Base-by-base conservation (phyloP, 441 rosid genomes). In the Metrosideros polymorpha region DNA sequence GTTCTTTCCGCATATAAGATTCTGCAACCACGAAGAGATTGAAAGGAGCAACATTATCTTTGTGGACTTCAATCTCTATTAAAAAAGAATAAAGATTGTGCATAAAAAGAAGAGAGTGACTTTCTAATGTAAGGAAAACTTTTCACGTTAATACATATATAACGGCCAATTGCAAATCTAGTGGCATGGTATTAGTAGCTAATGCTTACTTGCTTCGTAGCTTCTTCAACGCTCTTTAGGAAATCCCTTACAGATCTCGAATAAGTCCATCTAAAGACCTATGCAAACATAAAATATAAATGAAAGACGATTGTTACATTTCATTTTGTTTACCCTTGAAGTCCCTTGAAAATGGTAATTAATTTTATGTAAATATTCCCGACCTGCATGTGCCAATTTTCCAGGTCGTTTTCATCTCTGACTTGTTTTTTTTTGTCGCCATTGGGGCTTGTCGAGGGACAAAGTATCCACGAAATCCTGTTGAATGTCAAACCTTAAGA, bases 1-100 rank as follows among this genome's bases (percentile, higher is more conserved):
- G 89, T 95, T 93, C 91, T 95, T 96, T 85, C 94, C 94, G 42
- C 95, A 92, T 30, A 91, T 87, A 84, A 96, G 93, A 88, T 92
- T 94, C 98, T 96, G 90, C 87, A 84, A 66, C 77, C 76, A 66
- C 35, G 45, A 35, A 63, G 43, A 63, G 76, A 63, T 63, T 32
- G 76, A 30, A 63, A 63, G 75, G 8, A 32, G 4, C 43, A 63
- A 66, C 45, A 35, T 66, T 0, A 19, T 35, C 45, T 9, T 18
- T 9, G 45, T 1, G 15, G 27, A 0, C 27, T 35, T 66, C 24
- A 66, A 35, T 66, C 27, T 9, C 42, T 66, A 19, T 35, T 9
- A 2, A 19, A 19, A 35, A 35, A 2, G 27, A 9, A 24, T 35
- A 9, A 66, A 0, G 77, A 35, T 66, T 22, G 7, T 19, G 14